phyloP scores from a whole-genome alignment of 306 rosid species.

The Malus sieversii region DNA sequence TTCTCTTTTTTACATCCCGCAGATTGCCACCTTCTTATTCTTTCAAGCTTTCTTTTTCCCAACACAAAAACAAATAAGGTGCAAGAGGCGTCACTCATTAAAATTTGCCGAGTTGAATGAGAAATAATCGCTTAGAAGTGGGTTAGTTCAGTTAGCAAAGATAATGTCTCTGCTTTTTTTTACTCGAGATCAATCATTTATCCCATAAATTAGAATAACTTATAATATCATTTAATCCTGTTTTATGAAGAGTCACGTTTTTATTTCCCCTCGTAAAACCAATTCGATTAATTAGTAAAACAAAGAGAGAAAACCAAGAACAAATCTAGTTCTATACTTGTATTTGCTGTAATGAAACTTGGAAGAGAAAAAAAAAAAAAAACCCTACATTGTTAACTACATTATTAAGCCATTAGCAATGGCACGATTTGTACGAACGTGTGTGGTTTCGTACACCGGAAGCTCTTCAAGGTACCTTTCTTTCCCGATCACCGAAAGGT shows the following conservation, averaged over 20 bases:
- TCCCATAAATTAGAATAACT: too few species aligned
- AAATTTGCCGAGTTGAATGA: neutral
- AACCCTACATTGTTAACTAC: constrained; percentile 11
- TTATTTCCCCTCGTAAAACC: neutral
- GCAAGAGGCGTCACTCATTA: too few species aligned
- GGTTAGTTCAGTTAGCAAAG: neutral
- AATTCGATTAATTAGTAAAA: neutral
- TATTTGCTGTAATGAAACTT: neutral
- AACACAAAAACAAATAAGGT: neutral
- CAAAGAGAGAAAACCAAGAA: neutral
- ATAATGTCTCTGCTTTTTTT: neutral
- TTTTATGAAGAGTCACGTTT: neutral
- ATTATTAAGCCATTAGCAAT: constrained; percentile 49
- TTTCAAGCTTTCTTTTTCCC: neutral
- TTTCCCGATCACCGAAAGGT: constrained; percentile 34
- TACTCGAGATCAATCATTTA: neutral
- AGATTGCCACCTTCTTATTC: neutral
- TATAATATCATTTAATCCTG: neutral
- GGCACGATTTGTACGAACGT: constrained; percentile 51
- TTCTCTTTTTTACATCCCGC: constrained; percentile 7
- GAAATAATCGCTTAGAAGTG: neutral
- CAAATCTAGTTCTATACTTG: neutral
- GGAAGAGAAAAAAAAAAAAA: neutral
- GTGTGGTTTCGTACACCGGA: constrained; percentile 87
- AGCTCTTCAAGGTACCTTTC: constrained; percentile 60